Evolutionary conservation across 441 rosid genomes (phyloP), one percentile per base, ranked within the genome.

Genomic region (Brassica balearica): DNA sequence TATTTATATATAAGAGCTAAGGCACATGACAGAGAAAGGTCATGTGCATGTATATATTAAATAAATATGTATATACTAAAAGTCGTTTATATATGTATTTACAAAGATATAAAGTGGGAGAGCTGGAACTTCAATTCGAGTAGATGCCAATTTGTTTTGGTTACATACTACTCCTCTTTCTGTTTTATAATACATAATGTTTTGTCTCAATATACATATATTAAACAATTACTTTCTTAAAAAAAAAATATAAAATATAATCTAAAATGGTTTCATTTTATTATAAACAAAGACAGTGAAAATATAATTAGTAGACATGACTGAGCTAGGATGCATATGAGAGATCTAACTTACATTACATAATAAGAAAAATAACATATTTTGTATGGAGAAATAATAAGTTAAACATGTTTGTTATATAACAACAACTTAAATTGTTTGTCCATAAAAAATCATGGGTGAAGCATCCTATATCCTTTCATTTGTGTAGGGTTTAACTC

Each of bases 11-110:
- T 17, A 61, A 60, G 63, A 36, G 65, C n/a, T 53, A 71, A 17
- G 55, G 41, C 80, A 77, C 80, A 70, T 77, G 71, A 62, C 60
- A 55, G 38, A 12, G 74, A 66, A 67, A 19, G 62, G 53, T 68
- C 79, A 76, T 76, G 79, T 43, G 69, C 41, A 66, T 65, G 55
- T n/a, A 65, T 61, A 11, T 25, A 61, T 25, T 25, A 25, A 5
- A 2, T 61, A 25, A 5, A 2, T 61, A 25, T 25, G 17, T 25
- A 12, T 12, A 61, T 25, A 61, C 65, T 25, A 61, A 61, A 61
- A 25, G 36, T 61, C 65, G 65, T 61, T 61, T 25, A 9, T 25
- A 10, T 19, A 59, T 60, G 8, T 11, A 60, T 23, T 23, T 60
- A 60, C n/a, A 23, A 59, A 20, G 5, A 11, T 5, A 27, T 27